Evolutionary conservation across 495 filamentous ascomycete species (phyloP).

Genomic region (Staphylotrichum longicolle): DNA sequence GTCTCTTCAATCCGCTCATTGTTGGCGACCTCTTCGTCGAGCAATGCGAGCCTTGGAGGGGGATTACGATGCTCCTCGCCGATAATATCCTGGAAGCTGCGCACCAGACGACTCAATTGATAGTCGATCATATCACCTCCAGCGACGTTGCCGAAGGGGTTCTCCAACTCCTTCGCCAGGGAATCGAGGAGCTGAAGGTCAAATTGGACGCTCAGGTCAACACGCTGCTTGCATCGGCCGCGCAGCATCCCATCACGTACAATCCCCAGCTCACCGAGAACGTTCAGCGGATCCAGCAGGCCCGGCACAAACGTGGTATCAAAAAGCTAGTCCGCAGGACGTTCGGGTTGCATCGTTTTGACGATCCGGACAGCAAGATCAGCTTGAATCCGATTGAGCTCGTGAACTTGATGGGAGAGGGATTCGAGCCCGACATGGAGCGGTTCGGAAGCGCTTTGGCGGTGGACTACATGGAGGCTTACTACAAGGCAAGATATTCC

Average conservation of each 20-base stretch:
- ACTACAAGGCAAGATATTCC: constrained; percentile 14
- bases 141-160: neutral
- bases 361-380: neutral
- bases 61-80: neutral
- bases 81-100: neutral
- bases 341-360: neutral
- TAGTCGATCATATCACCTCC: constrained; percentile 1
- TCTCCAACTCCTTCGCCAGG: neutral
- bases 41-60: constrained; percentile 11
- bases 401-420: neutral
- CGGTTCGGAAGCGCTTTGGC: constrained; percentile 13
- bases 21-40: constrained; percentile 14
- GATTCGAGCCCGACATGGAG: constrained; percentile 13
- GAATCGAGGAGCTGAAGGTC: neutral
- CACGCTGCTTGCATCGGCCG: neutral
- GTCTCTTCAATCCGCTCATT: constrained; percentile 16
- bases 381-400: neutral
- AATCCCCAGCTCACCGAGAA: constrained; percentile 15
- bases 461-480: constrained; percentile 15
- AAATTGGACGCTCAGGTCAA: neutral
- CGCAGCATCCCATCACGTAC: constrained; percentile 17
- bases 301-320: neutral
- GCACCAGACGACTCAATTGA: neutral
- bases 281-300: constrained; percentile 7
- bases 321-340: neutral